These are phyloP conservation scores for Aspergillus ellipticus DNA, from an alignment of 495 filamentous ascomycete species.

Conservation along the genomic window DNA sequence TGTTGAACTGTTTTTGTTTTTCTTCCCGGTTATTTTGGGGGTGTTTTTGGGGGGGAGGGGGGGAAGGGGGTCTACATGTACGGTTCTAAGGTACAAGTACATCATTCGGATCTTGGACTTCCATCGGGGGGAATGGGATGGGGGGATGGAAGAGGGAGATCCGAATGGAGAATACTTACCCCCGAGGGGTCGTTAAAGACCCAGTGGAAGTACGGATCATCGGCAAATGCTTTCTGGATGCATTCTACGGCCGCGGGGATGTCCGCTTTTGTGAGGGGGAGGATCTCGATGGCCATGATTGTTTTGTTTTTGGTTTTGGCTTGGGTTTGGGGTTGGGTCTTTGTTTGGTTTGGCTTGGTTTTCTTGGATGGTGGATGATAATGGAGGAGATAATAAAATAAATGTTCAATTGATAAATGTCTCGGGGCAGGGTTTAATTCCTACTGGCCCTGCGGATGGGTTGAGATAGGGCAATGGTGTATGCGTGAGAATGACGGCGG, in stretches of 20 bases:
- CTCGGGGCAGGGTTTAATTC: slow-evolving; percentile 19
- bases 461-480: slow-evolving; percentile 39
- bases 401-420: background rate
- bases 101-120: slow-evolving; percentile 3
- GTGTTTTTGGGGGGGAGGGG: background rate
- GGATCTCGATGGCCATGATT: slow-evolving; percentile 55
- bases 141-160: background rate
- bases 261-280: slow-evolving; percentile 52
- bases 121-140: background rate
- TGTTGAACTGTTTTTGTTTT: slow-evolving; percentile 45
- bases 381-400: slow-evolving; percentile 9
- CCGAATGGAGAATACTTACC: slow-evolving; percentile 27
- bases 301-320: background rate
- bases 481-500: slow-evolving; percentile 34
- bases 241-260: slow-evolving; percentile 58
- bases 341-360: too few relatives aligned
- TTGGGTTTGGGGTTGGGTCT: background rate
- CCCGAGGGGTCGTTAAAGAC: slow-evolving; percentile 49
- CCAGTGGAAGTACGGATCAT: slow-evolving; percentile 66
- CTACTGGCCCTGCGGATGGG: slow-evolving; percentile 35
- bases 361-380: too few relatives aligned
- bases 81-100: slow-evolving; percentile 8
- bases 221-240: slow-evolving; percentile 57
- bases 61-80: slow-evolving; percentile 1
- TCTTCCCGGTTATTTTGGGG: slow-evolving; percentile 4